Evolutionary conservation across 2,329 filamentous ascomycete species (phyloP).

Genomic region (Westerdykella sp.): DNA sequence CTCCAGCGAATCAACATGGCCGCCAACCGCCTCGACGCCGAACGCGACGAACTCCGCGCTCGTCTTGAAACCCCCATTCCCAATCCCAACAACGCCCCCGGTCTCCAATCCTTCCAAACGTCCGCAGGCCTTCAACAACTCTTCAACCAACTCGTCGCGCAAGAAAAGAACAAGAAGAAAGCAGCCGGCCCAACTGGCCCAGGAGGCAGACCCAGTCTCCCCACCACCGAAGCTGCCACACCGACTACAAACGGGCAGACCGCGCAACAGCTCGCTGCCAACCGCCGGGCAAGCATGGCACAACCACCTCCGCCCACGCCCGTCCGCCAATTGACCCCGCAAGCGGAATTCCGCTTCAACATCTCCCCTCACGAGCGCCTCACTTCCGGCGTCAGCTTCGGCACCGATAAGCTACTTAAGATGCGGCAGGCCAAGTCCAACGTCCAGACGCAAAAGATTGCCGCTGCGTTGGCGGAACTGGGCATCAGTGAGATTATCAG

Average conservation of each 20-base stretch:
- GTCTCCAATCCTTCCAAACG: slow-evolving; percentile 60
- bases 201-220: slow-evolving; percentile 34
- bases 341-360: slow-evolving; percentile 75
- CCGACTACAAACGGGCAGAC: slow-evolving; percentile 23
- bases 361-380: slow-evolving; percentile 81
- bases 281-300: slow-evolving; percentile 33
- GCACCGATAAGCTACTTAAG: slow-evolving; percentile 74
- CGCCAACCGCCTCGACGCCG: slow-evolving; percentile 78
- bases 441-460: slow-evolving; percentile 69
- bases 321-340: slow-evolving; percentile 54
- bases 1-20: slow-evolving; percentile 85
- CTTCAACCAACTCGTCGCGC: slow-evolving; percentile 72
- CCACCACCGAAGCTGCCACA: slow-evolving; percentile 34
- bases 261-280: slow-evolving; percentile 24
- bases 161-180: slow-evolving; percentile 85
- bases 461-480: slow-evolving; percentile 63
- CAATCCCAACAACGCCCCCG: slow-evolving; percentile 35
- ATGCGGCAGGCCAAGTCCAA: slow-evolving; percentile 70
- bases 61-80: slow-evolving; percentile 76
- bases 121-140: slow-evolving; percentile 73
- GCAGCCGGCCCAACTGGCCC: slow-evolving; percentile 32
- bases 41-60: slow-evolving; percentile 79
- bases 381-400: slow-evolving; percentile 80
- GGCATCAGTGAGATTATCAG: slow-evolving; percentile 63
- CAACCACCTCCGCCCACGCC: slow-evolving; percentile 33